phyloP scores from a whole-genome alignment of 2,329 filamentous ascomycete species.

The Claviceps sp. region DNA sequence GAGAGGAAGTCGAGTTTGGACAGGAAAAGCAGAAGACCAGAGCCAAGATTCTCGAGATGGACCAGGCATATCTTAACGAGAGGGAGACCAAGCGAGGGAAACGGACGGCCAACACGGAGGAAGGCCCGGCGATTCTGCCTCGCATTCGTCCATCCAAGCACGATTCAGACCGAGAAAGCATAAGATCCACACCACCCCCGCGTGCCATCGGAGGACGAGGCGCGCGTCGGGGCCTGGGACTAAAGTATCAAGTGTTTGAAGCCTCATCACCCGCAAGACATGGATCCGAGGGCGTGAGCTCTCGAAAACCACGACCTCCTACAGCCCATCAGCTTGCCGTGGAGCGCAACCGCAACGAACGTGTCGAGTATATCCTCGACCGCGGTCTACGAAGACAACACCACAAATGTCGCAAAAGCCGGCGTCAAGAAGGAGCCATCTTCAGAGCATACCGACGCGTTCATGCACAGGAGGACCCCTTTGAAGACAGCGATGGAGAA shows the following conservation, averaged over 20 bases:
- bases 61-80: slow-evolving; percentile 54
- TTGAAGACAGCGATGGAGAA: slow-evolving; percentile 52
- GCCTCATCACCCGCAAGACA: slow-evolving; percentile 45
- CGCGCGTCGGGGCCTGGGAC: slow-evolving; percentile 19
- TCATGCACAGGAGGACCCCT: slow-evolving; percentile 38
- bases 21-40: slow-evolving; percentile 60
- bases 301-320: slow-evolving; percentile 56
- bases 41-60: slow-evolving; percentile 60
- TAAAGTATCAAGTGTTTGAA: slow-evolving; percentile 48
- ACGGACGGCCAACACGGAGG: slow-evolving; percentile 29
- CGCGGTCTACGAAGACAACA: slow-evolving; percentile 57
- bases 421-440: slow-evolving; percentile 52
- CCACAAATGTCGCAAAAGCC: slow-evolving; percentile 45
- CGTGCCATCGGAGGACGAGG: slow-evolving; percentile 14
- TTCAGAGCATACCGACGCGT: slow-evolving; percentile 53
- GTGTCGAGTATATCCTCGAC: slow-evolving; percentile 71
- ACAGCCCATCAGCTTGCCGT: slow-evolving; percentile 75
- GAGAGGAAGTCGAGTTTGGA: slow-evolving; percentile 57
- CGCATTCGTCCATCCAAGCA: slow-evolving; percentile 51
- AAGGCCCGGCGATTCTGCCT: slow-evolving; percentile 45
- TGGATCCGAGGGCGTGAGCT: slow-evolving; percentile 40
- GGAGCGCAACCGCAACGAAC: slow-evolving; percentile 62
- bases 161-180: slow-evolving; percentile 33
- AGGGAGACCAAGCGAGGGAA: slow-evolving; percentile 45
- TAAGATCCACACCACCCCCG: slow-evolving; percentile 29